These are phyloP conservation scores for Cercospora nicotianae DNA, from an alignment of 2,329 filamentous ascomycete species.

Conservation along the genomic window DNA sequence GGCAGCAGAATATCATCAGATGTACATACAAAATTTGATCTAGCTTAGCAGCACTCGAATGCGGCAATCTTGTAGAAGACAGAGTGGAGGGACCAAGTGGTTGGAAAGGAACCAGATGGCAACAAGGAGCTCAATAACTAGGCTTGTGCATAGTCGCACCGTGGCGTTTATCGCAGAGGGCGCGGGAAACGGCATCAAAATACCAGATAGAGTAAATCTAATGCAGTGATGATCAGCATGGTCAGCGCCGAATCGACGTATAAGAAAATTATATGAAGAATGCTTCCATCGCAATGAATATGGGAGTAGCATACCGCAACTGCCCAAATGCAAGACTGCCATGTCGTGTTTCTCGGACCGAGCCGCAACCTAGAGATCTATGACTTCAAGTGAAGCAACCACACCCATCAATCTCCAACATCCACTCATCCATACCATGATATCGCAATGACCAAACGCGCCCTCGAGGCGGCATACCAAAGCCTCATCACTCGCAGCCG, in stretches of 20 bases:
- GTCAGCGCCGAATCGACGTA: too few relatives aligned
- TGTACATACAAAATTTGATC: not conserved
- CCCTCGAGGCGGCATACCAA: constrained; percentile 30
- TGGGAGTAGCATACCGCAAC: not conserved
- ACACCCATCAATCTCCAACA: not conserved
- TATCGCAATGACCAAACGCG: constrained; percentile 21
- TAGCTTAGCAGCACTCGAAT: not conserved
- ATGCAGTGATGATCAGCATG: not conserved
- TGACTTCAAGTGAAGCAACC: constrained; percentile 10
- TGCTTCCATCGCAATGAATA: not conserved
- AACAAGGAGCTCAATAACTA: not conserved
- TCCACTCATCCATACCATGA: constrained; percentile 3
- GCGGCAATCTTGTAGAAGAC: not conserved
- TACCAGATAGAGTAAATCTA: not conserved
- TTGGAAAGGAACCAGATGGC: not conserved
- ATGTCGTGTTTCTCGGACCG: not conserved
- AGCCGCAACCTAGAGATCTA: constrained; percentile 3
- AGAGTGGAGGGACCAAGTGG: not conserved
- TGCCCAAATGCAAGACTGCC: not conserved
- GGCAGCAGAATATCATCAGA: not conserved
- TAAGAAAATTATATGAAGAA: too few relatives aligned
- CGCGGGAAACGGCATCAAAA: not conserved
- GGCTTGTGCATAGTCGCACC: not conserved
- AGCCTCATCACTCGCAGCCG: constrained; percentile 24
- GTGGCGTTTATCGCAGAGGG: not conserved